These are phyloP conservation scores for Eucalyptus globulus DNA, from an alignment of 345 rosid genomes.

Conservation along the genomic window DNA sequence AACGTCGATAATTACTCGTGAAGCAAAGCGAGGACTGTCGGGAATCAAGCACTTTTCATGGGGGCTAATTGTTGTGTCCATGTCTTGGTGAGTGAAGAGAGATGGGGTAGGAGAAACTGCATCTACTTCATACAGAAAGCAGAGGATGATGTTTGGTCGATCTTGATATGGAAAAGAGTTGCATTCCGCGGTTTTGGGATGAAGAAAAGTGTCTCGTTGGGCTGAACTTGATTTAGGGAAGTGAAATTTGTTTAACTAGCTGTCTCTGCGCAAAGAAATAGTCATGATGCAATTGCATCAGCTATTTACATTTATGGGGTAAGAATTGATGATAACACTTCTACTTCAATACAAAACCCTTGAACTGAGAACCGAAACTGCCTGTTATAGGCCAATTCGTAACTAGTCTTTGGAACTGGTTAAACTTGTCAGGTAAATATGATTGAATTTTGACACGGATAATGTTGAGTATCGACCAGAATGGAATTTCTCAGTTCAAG, in stretches of 20 bases:
- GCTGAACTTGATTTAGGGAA: background rate
- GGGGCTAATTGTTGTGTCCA: constrained; percentile 6
- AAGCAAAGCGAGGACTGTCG: background rate
- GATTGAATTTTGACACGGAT: background rate
- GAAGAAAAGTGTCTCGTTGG: background rate
- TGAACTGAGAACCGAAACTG: background rate
- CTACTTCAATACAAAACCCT: background rate
- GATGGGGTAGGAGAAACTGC: background rate
- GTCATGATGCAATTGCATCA: background rate
- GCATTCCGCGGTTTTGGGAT: background rate
- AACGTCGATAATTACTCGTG: background rate
- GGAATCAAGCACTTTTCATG: constrained; percentile 4
- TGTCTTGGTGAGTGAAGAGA: background rate
- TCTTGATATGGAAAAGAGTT: background rate
- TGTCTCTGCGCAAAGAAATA: background rate
- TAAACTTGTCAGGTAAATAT: background rate
- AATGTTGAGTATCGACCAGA: background rate
- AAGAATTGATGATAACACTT: background rate
- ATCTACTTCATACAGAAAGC: background rate
- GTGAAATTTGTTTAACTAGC: background rate
- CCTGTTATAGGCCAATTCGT: background rate
- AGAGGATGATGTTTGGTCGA: background rate
- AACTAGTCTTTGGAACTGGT: background rate
- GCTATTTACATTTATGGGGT: background rate
- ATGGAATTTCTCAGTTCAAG: no score